A percentile compares a stretch with the other conserved stretches of the same genome.
phyloP scores from a whole-genome alignment of 192 early-diverging fungal species.

The Coemansia sp. region DNA sequence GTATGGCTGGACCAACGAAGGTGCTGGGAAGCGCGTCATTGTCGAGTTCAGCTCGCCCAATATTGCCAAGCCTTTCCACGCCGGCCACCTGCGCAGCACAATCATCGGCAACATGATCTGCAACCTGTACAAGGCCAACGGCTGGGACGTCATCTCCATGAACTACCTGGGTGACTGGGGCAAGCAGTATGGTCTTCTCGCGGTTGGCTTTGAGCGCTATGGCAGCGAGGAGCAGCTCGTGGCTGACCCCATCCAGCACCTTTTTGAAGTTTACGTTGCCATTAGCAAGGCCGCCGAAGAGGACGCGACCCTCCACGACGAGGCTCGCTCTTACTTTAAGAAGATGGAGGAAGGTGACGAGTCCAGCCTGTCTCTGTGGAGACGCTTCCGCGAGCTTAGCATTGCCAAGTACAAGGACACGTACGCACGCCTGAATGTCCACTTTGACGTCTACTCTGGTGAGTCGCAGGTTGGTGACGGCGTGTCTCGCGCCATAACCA shows the following conservation, averaged over 20 bases:
- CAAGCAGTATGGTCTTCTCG: slow-evolving; percentile 96
- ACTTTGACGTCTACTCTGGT: slow-evolving; percentile 94
- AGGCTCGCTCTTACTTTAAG: slow-evolving; percentile 88
- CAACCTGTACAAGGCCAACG: slow-evolving; percentile 79
- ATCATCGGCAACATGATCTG: slow-evolving; percentile 95
- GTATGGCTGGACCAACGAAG: slow-evolving; percentile 65
- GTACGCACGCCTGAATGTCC: slow-evolving; percentile 84
- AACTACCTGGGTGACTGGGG: slow-evolving; percentile 99
- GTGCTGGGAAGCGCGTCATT: slow-evolving; percentile 73
- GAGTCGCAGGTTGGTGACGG: slow-evolving; percentile 85
- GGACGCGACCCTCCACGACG: slow-evolving; percentile 68
- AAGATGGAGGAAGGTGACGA: slow-evolving; percentile 93
- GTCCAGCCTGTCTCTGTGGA: slow-evolving; percentile 76
- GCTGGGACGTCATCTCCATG: slow-evolving; percentile 86
- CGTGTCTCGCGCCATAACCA: slow-evolving; percentile 64
- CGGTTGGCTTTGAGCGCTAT: slow-evolving; percentile 80
- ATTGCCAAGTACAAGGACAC: slow-evolving; percentile 91
- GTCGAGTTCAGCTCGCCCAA: slow-evolving; percentile 96
- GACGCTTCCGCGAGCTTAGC: slow-evolving; percentile 81
- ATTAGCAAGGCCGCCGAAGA: slow-evolving; percentile 75
- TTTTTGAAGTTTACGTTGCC: slow-evolving; percentile 90
- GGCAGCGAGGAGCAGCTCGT: slow-evolving; percentile 77
- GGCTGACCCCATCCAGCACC: slow-evolving; percentile 82
- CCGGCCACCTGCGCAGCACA: slow-evolving; percentile 94
- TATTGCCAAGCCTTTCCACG: slow-evolving; percentile 98